Percentiles rank a stretch among this genome's conserved stretches.
These are phyloP conservation scores for Gigaspora rosea DNA, from an alignment of 192 early-diverging fungal genomes.

Conservation along the genomic window DNA sequence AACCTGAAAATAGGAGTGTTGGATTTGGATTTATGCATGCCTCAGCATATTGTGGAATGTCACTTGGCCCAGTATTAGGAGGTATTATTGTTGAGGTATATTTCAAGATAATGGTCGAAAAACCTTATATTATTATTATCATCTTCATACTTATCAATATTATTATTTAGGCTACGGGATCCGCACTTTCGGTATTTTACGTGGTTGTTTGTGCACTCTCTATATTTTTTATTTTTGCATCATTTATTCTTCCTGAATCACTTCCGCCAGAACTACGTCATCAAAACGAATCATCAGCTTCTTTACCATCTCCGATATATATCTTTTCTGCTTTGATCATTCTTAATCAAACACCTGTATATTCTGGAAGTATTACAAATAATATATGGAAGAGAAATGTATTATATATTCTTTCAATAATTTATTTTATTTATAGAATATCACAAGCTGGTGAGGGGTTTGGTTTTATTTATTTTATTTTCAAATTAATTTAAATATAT, in stretches of 20 bases:
- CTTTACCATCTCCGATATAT: background rate
- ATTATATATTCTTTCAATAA: slow-evolving; percentile 18
- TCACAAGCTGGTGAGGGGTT: slow-evolving; percentile 24
- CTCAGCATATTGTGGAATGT: slow-evolving; percentile 14
- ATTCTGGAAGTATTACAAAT: background rate
- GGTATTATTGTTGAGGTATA: slow-evolving; percentile 20
- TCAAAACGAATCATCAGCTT: background rate
- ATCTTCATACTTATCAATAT: background rate
- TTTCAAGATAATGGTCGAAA: background rate
- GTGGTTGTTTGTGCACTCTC: background rate
- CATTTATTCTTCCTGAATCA: slow-evolving; percentile 27
- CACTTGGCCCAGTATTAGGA: slow-evolving; percentile 18
- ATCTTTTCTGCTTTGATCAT: slow-evolving; percentile 11
- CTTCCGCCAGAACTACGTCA: background rate
- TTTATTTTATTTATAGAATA: slow-evolving; percentile 29
- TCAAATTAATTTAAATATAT: background rate
- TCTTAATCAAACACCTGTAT: background rate
- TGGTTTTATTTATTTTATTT: background rate
- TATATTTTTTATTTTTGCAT: slow-evolving; percentile 20
- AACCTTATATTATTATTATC: background rate
- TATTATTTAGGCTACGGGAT: slow-evolving; percentile 10
- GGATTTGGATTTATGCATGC: slow-evolving; percentile 26
- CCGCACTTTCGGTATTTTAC: slow-evolving; percentile 25
- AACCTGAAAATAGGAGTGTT: slow-evolving; percentile 16
- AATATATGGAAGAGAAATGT: slow-evolving; percentile 2